These are phyloP conservation scores for Mycena capillaripes DNA, from an alignment of 768 basidiomycete species.

Conservation along the genomic window DNA sequence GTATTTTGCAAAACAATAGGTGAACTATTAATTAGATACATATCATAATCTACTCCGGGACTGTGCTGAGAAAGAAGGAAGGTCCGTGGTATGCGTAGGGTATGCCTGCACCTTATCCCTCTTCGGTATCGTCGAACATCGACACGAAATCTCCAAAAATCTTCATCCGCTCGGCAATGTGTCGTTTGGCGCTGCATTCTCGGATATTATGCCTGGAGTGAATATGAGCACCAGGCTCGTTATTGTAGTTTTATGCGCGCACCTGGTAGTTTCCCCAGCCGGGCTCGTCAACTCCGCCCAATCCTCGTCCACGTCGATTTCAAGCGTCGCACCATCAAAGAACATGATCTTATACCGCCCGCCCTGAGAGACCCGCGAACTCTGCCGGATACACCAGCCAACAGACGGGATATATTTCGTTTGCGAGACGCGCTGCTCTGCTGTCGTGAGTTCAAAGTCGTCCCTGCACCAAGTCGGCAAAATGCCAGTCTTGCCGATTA, in stretches of 20 bases:
- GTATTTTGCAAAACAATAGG: conserved; percentile 19
- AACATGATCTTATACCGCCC: conserved; percentile 61
- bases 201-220: conserved; percentile 49
- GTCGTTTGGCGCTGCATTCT: conserved; percentile 47
- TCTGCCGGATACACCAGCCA: conserved; percentile 60
- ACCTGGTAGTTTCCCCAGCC: conserved; percentile 47
- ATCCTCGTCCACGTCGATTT: conserved; percentile 60
- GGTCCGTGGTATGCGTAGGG: neutral
- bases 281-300: conserved; percentile 50
- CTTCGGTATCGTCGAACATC: conserved; percentile 51
- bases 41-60: conserved; percentile 6
- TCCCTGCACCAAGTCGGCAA: conserved; percentile 37
- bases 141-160: conserved; percentile 58
- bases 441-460: conserved; percentile 24
- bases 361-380: conserved; percentile 54
- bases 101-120: neutral
- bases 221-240: neutral
- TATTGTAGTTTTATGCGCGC: conserved; percentile 23
- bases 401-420: conserved; percentile 56
- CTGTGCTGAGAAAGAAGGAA: neutral
- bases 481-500: conserved; percentile 23
- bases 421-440: conserved; percentile 39
- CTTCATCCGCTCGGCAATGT: conserved; percentile 57
- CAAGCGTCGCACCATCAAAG: conserved; percentile 54
- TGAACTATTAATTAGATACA: neutral